These are phyloP conservation scores for Friedmanniomyces simplex DNA, from an alignment of 495 filamentous ascomycete genomes.

Conservation along the genomic window DNA sequence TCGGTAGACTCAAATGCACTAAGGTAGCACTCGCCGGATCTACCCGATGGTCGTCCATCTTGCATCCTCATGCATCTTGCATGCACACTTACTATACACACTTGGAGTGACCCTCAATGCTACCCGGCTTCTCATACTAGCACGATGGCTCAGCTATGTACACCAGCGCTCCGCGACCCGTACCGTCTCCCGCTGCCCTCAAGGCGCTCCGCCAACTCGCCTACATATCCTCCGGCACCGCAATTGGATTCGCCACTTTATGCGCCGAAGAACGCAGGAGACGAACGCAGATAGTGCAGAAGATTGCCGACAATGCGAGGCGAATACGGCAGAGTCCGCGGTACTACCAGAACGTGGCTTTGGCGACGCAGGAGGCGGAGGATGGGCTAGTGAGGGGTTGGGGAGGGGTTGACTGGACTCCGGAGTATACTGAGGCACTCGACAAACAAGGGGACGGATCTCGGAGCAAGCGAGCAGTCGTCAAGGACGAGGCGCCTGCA, in stretches of 20 bases:
- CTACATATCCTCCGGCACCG: conserved; percentile 21
- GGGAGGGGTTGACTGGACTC: neutral
- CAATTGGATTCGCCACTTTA: conserved; percentile 10
- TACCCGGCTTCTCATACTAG: neutral
- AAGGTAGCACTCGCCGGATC: too few species aligned
- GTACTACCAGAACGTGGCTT: conserved; percentile 6
- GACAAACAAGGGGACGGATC: neutral
- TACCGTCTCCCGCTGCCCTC: conserved; percentile 17
- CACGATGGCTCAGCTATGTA: conserved; percentile 15
- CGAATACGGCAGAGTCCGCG: conserved; percentile 13
- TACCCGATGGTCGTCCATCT: too few species aligned
- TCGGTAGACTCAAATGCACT: too few species aligned
- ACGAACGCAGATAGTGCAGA: conserved; percentile 10
- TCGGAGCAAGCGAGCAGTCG: neutral
- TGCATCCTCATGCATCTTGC: neutral
- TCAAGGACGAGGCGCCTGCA: neutral
- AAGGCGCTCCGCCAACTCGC: conserved; percentile 20
- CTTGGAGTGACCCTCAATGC: neutral
- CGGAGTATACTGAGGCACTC: neutral
- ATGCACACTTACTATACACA: neutral
- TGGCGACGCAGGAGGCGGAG: neutral
- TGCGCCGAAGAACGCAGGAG: conserved; percentile 20
- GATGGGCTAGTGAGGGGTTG: neutral
- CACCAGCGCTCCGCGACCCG: conserved; percentile 8
- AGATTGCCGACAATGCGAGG: conserved; percentile 21